Evolutionary conservation across 805 yeast species (phyloP).

Genomic region (Metschnikowia proteae): DNA sequence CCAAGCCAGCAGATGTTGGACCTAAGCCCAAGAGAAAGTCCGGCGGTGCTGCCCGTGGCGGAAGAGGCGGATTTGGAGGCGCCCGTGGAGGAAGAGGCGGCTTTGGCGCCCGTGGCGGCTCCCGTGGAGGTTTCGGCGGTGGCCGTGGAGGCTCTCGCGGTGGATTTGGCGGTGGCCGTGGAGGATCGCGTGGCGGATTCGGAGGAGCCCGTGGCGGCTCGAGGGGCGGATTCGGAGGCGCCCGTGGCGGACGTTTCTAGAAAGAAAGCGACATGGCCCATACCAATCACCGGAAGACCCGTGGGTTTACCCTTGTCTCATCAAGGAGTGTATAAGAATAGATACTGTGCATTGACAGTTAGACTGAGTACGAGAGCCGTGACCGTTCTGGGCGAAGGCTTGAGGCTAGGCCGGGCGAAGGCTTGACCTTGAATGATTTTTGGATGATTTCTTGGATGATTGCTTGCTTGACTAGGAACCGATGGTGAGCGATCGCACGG

Average conservation of each 20-base stretch:
- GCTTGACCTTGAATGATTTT: too few relatives aligned
- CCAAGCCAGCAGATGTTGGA: slow-evolving; percentile 86
- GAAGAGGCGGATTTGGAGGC: slow-evolving; percentile 25
- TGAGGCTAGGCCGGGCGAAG: too few relatives aligned
- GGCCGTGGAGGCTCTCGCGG: slow-evolving; percentile 41
- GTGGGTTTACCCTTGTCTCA: neutral
- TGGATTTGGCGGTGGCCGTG: slow-evolving; percentile 25
- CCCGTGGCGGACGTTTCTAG: slow-evolving; percentile 16
- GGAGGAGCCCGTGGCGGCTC: slow-evolving; percentile 10
- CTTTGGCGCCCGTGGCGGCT: slow-evolving; percentile 13
- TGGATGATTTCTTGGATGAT: too few relatives aligned
- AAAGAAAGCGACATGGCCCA: too few relatives aligned
- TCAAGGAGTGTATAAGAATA: neutral
- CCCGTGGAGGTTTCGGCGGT: slow-evolving; percentile 18
- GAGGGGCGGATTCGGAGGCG: slow-evolving; percentile 11
- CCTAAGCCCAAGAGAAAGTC: slow-evolving; percentile 76
- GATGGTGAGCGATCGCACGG: neutral
- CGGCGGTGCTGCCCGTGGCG: slow-evolving; percentile 45
- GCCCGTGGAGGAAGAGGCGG: slow-evolving; percentile 36
- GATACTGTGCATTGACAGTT: neutral
- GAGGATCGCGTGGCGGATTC: slow-evolving; percentile 35
- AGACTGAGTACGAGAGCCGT: too few relatives aligned
- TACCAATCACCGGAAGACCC: too few relatives aligned
- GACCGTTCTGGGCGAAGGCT: too few relatives aligned
- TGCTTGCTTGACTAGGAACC: too few relatives aligned